phyloP scores from a whole-genome alignment of 108 stramenopile species.

The Chaetoceros muelleri region DNA sequence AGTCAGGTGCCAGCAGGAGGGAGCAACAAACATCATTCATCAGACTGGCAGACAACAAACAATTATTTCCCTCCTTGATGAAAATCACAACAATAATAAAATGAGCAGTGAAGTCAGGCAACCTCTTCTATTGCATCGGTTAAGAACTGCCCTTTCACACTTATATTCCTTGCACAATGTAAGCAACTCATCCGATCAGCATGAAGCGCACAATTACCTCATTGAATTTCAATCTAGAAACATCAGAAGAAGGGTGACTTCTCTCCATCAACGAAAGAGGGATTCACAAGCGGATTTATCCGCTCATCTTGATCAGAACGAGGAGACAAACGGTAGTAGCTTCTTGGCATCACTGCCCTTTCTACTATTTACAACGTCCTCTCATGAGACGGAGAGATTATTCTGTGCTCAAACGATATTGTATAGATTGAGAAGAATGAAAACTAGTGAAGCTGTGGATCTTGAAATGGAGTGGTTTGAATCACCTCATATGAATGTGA shows the following conservation, averaged over 20 bases:
- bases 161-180: not conserved
- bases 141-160: slow-evolving; percentile 20
- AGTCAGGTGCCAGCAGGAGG: no score
- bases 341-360: slow-evolving; percentile 41
- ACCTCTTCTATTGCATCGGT: slow-evolving; percentile 27
- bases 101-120: slow-evolving; percentile 2
- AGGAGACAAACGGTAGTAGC: slow-evolving; percentile 22
- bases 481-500: not conserved
- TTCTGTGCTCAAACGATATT: slow-evolving; percentile 59
- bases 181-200: slow-evolving; percentile 9
- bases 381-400: slow-evolving; percentile 33
- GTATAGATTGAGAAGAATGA: slow-evolving; percentile 34
- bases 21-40: no score
- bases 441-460: slow-evolving; percentile 41
- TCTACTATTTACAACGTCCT: slow-evolving; percentile 10
- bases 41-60: no score
- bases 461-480: slow-evolving; percentile 30
- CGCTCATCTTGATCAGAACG: slow-evolving; percentile 1
- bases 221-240: slow-evolving; percentile 54
- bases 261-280: slow-evolving; percentile 15
- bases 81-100: not conserved
- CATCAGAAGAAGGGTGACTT: slow-evolving; percentile 35
- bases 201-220: slow-evolving; percentile 56
- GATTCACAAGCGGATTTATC: slow-evolving; percentile 6
- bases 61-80: slow-evolving; percentile 1